Evolutionary conservation across 83 land plant genomes (phyloP).

Genomic region (Diphasiastrum complanatum): DNA sequence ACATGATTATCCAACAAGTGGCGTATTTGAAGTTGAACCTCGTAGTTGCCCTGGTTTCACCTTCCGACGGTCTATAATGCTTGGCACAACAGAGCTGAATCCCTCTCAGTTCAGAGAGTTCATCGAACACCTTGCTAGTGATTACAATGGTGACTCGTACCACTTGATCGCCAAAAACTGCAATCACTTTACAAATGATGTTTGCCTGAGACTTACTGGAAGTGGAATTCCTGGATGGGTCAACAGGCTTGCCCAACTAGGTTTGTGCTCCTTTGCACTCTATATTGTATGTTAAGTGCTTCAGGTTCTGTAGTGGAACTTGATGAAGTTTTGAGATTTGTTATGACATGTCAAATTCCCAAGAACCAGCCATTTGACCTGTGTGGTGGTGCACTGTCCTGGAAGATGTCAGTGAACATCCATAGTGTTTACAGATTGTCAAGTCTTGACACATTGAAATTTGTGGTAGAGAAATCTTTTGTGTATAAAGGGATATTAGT

Average conservation of each 20-base stretch:
- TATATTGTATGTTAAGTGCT: too few relatives aligned
- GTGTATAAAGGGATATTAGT: too few relatives aligned
- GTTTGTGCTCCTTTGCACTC: too few relatives aligned
- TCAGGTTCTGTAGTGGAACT: too few relatives aligned
- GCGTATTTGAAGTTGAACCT: slow-evolving; percentile 75
- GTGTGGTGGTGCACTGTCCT: too few relatives aligned
- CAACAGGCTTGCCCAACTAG: slow-evolving; percentile 67
- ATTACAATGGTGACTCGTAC: slow-evolving; percentile 58
- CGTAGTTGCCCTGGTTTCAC: slow-evolving; percentile 57
- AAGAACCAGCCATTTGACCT: too few relatives aligned
- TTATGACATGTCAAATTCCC: too few relatives aligned
- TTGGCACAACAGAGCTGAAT: slow-evolving; percentile 52
- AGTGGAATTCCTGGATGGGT: slow-evolving; percentile 72
- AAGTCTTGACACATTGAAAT: too few relatives aligned
- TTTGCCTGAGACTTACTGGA: slow-evolving; percentile 44
- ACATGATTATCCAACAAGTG: slow-evolving; percentile 60
- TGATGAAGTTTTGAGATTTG: too few relatives aligned
- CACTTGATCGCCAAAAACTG: slow-evolving; percentile 73
- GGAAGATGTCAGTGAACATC: too few relatives aligned
- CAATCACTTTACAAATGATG: slow-evolving; percentile 77
- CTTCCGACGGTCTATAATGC: slow-evolving; percentile 46
- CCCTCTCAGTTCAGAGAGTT: slow-evolving; percentile 40
- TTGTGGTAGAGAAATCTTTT: too few relatives aligned
- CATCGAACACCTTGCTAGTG: slow-evolving; percentile 44
- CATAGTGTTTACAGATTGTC: too few relatives aligned